These are phyloP conservation scores for Mentha longifolia DNA, from an alignment of 257 asterid genomes.

Conservation along the genomic window DNA sequence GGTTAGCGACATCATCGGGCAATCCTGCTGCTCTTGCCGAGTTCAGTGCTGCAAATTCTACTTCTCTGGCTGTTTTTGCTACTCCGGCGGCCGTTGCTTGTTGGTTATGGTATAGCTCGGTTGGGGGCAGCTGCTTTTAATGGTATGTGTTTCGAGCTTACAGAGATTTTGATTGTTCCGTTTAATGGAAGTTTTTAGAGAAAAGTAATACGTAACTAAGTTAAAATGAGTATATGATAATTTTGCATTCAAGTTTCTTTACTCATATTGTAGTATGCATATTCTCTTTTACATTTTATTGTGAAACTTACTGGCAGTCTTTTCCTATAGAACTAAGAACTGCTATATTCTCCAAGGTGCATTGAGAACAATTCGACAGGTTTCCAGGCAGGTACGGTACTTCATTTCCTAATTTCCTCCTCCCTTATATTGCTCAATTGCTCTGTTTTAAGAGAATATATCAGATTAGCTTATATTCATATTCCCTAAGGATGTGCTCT, in stretches of 20 bases:
- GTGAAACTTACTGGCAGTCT: conserved; percentile 28
- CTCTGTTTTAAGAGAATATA: conserved; percentile 14
- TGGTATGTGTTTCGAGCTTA: conserved; percentile 53
- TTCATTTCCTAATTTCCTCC: conserved; percentile 7
- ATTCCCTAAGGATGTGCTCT: not conserved
- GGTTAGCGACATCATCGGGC: conserved; percentile 79
- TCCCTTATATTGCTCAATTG: conserved; percentile 2
- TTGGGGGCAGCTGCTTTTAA: conserved; percentile 92
- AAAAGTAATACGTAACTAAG: not conserved
- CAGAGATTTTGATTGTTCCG: conserved; percentile 2
- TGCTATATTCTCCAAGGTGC: conserved; percentile 97
- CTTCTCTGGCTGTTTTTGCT: conserved; percentile 73
- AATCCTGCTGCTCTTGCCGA: conserved; percentile 75
- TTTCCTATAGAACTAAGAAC: conserved; percentile 77
- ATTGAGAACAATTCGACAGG: conserved; percentile 86
- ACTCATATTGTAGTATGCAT: not conserved
- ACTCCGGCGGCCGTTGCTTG: conserved; percentile 90
- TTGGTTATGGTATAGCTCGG: conserved; percentile 95
- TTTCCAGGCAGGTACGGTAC: conserved; percentile 79
- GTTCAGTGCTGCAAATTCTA: conserved; percentile 81
- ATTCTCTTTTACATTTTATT: not conserved
- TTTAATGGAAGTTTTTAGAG: not conserved
- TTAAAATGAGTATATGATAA: not conserved
- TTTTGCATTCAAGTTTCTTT: conserved; percentile 2
- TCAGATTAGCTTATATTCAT: conserved; percentile 5